phyloP scores from a whole-genome alignment of 208 protist species.

The Leptomonas pyrrhocoris region DNA sequence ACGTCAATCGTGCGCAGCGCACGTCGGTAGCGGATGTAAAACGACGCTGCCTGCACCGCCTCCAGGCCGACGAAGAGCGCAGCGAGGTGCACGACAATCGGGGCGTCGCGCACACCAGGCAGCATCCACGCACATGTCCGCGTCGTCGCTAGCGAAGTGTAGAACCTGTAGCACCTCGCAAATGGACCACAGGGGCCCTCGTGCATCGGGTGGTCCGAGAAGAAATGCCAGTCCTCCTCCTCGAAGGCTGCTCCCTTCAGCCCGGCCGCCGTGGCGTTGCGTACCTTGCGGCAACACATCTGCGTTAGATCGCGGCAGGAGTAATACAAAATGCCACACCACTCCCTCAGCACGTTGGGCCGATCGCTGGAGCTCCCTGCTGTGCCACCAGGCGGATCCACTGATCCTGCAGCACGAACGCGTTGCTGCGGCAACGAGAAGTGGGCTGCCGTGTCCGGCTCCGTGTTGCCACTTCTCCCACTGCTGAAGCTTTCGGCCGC shows the following conservation, averaged over 20 bases:
- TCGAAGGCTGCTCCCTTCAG: constrained; percentile 7
- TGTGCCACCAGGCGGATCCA: not conserved
- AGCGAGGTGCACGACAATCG: constrained; percentile 33
- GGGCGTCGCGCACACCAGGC: constrained; percentile 13
- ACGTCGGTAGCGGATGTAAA: constrained; percentile 23
- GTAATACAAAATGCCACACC: constrained; percentile 9
- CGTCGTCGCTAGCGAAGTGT: constrained; percentile 26
- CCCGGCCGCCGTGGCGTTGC: constrained; percentile 3
- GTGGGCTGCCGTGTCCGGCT: not conserved
- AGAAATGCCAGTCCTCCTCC: not conserved
- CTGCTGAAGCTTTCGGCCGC: not conserved
- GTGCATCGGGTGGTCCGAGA: not conserved
- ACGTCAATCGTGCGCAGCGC: constrained; percentile 8
- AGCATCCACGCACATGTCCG: constrained; percentile 25
- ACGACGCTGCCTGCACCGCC: constrained; percentile 15
- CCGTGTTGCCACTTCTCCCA: not conserved
- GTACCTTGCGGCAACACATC: not conserved
- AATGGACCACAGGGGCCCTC: not conserved
- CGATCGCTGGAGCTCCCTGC: not conserved
- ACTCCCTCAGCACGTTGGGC: constrained; percentile 9
- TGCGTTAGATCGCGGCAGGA: constrained; percentile 4
- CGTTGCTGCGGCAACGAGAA: not conserved
- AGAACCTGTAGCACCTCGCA: not conserved
- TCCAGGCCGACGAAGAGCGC: constrained; percentile 23
- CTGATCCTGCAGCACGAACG: too few relatives aligned